These are phyloP conservation scores for Bimuria novae-zelandiae DNA, from an alignment of 2,329 filamentous ascomycete species.

Conservation along the genomic window DNA sequence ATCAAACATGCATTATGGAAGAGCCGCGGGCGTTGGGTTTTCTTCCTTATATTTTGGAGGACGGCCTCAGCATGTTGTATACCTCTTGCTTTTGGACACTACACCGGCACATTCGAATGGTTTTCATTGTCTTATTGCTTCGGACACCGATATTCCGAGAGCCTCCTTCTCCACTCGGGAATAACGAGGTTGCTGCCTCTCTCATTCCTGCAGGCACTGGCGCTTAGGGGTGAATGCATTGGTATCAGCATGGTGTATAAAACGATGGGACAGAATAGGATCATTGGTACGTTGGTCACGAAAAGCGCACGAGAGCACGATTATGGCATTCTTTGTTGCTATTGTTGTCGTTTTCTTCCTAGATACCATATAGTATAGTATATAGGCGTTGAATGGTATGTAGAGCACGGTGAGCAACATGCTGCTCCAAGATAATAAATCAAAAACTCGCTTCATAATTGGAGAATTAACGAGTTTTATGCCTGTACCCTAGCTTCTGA, in stretches of 20 bases:
- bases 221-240: background rate
- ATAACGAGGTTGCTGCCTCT: background rate
- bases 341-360: background rate
- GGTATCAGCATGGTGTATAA: constrained; percentile 9
- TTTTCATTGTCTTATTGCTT: constrained; percentile 1
- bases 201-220: background rate
- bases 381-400: background rate
- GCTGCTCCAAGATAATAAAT: too few relatives aligned
- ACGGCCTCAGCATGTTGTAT: constrained; percentile 21
- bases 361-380: constrained; percentile 1
- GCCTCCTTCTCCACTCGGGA: background rate
- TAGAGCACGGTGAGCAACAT: too few relatives aligned
- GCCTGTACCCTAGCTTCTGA: too few relatives aligned
- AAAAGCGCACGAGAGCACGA: background rate
- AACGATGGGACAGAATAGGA: background rate
- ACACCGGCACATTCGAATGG: background rate
- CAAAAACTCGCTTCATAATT: too few relatives aligned
- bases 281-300: background rate
- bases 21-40: constrained; percentile 5
- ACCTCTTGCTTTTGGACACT: constrained; percentile 9
- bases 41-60: constrained; percentile 4
- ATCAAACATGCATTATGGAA: constrained; percentile 19
- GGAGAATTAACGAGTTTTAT: too few relatives aligned
- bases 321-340: background rate
- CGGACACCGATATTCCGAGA: background rate